These are phyloP conservation scores for Gillenia trifoliata DNA, from an alignment of 306 rosid species.

Conservation along the genomic window DNA sequence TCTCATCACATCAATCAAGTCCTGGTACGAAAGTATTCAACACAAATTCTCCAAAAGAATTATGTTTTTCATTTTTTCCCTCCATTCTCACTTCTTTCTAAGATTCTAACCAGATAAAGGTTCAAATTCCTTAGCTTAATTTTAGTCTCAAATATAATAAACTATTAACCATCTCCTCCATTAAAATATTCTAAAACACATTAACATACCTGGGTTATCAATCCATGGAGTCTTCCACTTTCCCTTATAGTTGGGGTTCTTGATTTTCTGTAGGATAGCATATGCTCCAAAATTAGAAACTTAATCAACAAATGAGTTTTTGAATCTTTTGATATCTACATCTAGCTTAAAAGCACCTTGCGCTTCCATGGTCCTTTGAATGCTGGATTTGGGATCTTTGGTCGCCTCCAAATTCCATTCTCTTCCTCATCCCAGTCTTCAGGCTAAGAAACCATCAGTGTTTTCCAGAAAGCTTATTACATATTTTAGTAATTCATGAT, in stretches of 20 bases:
- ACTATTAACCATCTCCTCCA: not conserved
- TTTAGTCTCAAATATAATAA: not conserved
- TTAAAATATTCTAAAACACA: not conserved
- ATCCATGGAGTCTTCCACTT: conserved; percentile 89
- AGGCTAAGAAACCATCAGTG: conserved; percentile 47
- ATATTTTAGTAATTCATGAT: not conserved
- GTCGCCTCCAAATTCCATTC: conserved; percentile 72
- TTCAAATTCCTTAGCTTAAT: not conserved
- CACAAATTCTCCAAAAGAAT: not conserved
- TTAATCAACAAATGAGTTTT: not conserved
- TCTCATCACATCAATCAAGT: not conserved
- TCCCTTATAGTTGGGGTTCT: conserved; percentile 89
- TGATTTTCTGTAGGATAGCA: conserved; percentile 59
- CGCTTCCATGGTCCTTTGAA: conserved; percentile 91
- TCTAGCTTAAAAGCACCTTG: conserved; percentile 50
- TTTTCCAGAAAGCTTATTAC: not conserved
- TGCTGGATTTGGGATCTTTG: conserved; percentile 84
- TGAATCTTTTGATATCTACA: conserved; percentile 7
- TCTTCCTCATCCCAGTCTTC: conserved; percentile 84
- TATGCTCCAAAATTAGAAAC: conserved; percentile 20
- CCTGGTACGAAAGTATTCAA: not conserved
- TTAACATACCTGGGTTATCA: conserved; percentile 73
- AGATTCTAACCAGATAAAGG: not conserved
- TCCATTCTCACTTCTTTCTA: not conserved
- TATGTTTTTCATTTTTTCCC: not conserved